Percentiles rank a stretch among this genome's conserved stretches.
Conservation (phyloP, 2,329 filamentous ascomycete genomes). For the Paecilomyces sp. region DNA sequence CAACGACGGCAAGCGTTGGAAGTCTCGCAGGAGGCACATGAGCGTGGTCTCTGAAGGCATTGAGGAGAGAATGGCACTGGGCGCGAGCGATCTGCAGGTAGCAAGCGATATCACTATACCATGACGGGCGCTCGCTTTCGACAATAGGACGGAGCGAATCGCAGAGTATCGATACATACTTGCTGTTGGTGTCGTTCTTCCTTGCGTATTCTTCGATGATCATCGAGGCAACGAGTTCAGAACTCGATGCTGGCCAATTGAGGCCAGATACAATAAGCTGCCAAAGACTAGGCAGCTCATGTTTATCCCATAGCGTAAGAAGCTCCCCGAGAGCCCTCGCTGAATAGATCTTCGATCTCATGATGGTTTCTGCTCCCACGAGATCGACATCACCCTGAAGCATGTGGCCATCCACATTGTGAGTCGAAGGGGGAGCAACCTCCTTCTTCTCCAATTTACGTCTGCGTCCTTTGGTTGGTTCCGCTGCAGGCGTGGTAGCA, state of each 20-base stretch:
- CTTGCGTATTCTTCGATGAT: conserved; percentile 84
- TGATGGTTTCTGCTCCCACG: conserved; percentile 79
- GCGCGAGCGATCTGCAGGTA: conserved; percentile 84
- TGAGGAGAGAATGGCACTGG: conserved; percentile 83
- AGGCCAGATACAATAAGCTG: conserved; percentile 64
- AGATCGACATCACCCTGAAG: conserved; percentile 95
- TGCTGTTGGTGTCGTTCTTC: conserved; percentile 27
- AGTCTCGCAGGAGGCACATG: conserved; percentile 70
- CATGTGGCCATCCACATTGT: conserved; percentile 97
- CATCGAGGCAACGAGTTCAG: conserved; percentile 75
- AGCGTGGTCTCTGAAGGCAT: conserved; percentile 84
- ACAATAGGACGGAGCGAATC: conserved; percentile 65
- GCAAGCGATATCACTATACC: conserved; percentile 84
- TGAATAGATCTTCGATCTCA: conserved; percentile 82
- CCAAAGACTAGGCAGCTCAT: conserved; percentile 46
- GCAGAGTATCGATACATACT: conserved; percentile 35
- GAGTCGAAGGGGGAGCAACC: conserved; percentile 60
- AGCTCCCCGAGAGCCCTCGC: conserved; percentile 79
- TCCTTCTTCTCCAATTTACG: conserved; percentile 81
- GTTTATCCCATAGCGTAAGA: conserved; percentile 66
- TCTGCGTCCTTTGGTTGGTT: conserved; percentile 66
- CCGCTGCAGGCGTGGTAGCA: conserved; percentile 40
- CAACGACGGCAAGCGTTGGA: conserved; percentile 77
- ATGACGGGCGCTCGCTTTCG: conserved; percentile 70
- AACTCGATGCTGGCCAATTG: conserved; percentile 69